Percentiles rank a stretch among this genome's conserved stretches.
Conservation (phyloP, 495 filamentous ascomycete species). For the Thermochaetoides thermophila region DNA sequence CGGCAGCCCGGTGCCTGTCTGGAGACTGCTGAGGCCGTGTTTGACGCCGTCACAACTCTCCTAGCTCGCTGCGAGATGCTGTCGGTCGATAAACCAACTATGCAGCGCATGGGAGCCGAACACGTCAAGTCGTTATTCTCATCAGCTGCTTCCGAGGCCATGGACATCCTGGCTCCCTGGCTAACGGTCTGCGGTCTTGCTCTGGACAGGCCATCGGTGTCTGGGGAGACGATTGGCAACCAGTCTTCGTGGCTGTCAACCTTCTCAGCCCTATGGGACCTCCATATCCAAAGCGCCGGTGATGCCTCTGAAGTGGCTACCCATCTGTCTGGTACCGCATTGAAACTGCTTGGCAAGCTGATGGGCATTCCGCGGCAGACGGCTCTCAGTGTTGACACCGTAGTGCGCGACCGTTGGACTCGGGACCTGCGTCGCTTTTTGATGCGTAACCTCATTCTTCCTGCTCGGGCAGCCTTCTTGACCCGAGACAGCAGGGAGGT, state of each 20-base stretch:
- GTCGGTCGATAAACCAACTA: constrained; percentile 9
- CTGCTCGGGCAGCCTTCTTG: constrained; percentile 43
- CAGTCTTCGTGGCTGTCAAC: constrained; percentile 26
- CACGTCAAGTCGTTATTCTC: constrained; percentile 35
- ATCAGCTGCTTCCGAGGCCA: constrained; percentile 23
- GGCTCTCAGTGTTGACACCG: constrained; percentile 3
- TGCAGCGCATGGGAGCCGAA: constrained; percentile 26
- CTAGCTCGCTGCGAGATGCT: constrained; percentile 15
- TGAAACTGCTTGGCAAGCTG: constrained; percentile 22
- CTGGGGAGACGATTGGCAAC: constrained; percentile 9
- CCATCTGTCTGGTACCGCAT: constrained; percentile 18
- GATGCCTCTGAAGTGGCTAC: constrained; percentile 27
- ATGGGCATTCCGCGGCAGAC: constrained; percentile 11
- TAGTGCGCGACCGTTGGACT: constrained; percentile 18
- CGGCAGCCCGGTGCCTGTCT: constrained; percentile 20
- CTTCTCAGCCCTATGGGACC: constrained; percentile 25
- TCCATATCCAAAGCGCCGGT: constrained; percentile 24
- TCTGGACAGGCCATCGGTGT: constrained; percentile 7
- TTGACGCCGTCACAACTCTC: constrained; percentile 23
- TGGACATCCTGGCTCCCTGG: constrained; percentile 22
- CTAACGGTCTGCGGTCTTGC: constrained; percentile 24
- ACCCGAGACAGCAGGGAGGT: constrained; percentile 24
- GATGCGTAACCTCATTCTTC: constrained; percentile 55
- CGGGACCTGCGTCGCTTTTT: constrained; percentile 45
- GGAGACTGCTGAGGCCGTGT: constrained; percentile 23